Base-by-base conservation (phyloP, 495 filamentous ascomycete species). In the Talaromyces stipitatus region DNA sequence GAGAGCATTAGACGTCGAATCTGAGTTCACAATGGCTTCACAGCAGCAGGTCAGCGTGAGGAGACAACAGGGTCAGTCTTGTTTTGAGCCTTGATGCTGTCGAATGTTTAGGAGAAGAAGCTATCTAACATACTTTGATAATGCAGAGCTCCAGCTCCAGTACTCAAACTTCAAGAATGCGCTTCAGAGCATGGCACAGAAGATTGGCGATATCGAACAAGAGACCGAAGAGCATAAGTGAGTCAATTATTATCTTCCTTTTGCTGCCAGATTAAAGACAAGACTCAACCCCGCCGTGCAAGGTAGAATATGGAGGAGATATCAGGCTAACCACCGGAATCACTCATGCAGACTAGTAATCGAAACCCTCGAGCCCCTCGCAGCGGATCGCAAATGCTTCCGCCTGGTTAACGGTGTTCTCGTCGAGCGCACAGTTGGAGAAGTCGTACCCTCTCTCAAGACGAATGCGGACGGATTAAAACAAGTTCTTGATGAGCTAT, bases 181-280 rank as follows among this genome's bases (percentile, higher is more conserved):
- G 24, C 84, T 98, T 53, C 92, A 97, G 75, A 86, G 91, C 62
- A 80, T 98, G 60, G 95, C 94, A 14, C 84, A 89, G 65, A 97
- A 96, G 74, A 96, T 97, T 61, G 94, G 94, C 7, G 91, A 97
- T 67, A 87, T 98, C 53, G 94, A 98, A 72, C 89, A 95, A 67
- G 94, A 98, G 64, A 85, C 89, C 24, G 94, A 98, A 70, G 94
- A 98, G 69, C 94, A 98, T 77, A 97, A 94, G 94, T 98, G 72
- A 72, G 88, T 78, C 45, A 53, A 29, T 2, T 3, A 2, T 33
- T 22, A 7, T 0, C 22, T 23, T 41, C 30, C 11, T 16, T 12
- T n/a, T 56, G 26, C 18, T 16, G 24, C 38, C 20, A 23, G 2
- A 46, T 22, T 14, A n/a, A n/a, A n/a, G n/a, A 33, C 12, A 33